phyloP scores from a whole-genome alignment of 306 rosid species.

The Benincasa hispida region DNA sequence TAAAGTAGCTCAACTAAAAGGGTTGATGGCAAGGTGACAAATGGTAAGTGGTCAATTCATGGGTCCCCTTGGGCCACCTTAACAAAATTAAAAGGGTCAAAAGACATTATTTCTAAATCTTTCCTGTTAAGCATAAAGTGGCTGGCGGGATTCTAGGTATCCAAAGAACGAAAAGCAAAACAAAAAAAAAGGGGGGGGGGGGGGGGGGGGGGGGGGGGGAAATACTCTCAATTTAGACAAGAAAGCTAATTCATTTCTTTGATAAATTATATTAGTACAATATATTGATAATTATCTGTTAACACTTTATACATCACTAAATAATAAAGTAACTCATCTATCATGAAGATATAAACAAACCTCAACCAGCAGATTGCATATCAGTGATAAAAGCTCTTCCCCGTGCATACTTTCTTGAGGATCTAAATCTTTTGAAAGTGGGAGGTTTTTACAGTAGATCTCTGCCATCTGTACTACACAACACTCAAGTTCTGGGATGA shows the following conservation, averaged over 20 bases:
- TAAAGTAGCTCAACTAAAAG: background rate
- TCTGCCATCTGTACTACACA: conserved; percentile 67
- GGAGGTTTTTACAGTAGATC: conserved; percentile 66
- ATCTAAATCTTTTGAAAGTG: conserved; percentile 84
- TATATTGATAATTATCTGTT: background rate
- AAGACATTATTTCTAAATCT: background rate
- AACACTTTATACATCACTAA: background rate
- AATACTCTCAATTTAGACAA: background rate
- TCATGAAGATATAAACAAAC: conserved; percentile 24
- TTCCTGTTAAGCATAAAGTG: background rate
- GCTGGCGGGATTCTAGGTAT: background rate
- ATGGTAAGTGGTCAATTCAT: background rate
- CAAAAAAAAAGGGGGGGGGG: background rate
- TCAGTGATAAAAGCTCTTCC: conserved; percentile 79
- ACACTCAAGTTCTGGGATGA: conserved; percentile 61
- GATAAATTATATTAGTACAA: background rate
- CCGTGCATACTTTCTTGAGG: conserved; percentile 84
- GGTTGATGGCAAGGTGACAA: background rate
- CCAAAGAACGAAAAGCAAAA: background rate
- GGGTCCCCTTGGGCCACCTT: background rate
- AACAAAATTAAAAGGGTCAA: background rate
- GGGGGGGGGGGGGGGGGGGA: too few relatives aligned
- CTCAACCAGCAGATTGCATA: conserved; percentile 69
- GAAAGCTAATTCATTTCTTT: background rate
- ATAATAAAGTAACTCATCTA: background rate